Conservation (phyloP, 306 rosid species). For the Vachellia pachyceras region DNA sequence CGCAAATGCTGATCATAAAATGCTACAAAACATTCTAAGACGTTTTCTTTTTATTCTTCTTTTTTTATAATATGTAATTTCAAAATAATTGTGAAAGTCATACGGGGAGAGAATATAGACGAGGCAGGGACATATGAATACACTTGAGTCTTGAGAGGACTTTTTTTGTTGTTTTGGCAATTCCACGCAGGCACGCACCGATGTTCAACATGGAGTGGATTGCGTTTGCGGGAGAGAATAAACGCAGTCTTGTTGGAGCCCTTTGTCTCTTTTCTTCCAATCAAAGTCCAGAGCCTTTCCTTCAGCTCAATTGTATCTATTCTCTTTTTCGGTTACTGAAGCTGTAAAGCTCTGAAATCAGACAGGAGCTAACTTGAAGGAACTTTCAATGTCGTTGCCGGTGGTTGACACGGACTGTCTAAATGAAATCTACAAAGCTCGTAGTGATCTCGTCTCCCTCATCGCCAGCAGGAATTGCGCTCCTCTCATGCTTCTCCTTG, state of each 20-base stretch:
- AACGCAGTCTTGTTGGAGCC: neutral
- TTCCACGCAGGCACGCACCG: neutral
- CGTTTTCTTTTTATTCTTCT: neutral
- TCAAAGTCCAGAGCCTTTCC: neutral
- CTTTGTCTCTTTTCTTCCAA: neutral
- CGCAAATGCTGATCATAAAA: too few relatives aligned
- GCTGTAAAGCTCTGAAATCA: neutral
- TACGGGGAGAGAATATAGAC: too few relatives aligned
- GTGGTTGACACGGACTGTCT: conserved; percentile 68
- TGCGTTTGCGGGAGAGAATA: neutral
- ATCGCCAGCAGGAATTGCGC: conserved; percentile 80
- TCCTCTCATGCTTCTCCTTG: conserved; percentile 87
- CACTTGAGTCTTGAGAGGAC: too few relatives aligned
- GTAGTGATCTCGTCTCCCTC: conserved; percentile 83
- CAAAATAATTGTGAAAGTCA: too few relatives aligned
- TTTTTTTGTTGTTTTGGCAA: too few relatives aligned
- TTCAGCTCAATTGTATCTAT: neutral
- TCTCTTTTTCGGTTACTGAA: neutral
- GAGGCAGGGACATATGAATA: too few relatives aligned
- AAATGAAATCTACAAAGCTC: conserved; percentile 76
- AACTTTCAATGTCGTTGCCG: conserved; percentile 61
- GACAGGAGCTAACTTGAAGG: neutral
- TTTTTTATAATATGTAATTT: neutral
- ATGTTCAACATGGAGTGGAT: neutral
- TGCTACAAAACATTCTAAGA: too few relatives aligned